Conservation (phyloP, 2,329 filamentous ascomycete genomes). For the Thelonectria olida region DNA sequence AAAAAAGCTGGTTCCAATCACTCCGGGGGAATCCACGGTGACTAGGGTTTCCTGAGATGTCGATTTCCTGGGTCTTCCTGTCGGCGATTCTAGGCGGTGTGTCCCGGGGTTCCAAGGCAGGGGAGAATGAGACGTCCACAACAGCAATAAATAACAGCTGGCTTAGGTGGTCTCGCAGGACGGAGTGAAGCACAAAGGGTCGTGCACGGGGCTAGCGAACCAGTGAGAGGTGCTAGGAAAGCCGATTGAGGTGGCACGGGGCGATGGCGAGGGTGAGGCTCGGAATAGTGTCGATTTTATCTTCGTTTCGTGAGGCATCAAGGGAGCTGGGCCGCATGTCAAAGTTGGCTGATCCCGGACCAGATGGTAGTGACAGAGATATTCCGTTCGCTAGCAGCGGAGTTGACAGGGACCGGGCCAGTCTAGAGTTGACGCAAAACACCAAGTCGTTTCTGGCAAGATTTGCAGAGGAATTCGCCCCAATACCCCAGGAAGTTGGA, state of each 20-base stretch:
- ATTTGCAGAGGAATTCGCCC: slow-evolving; percentile 43
- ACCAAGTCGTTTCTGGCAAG: slow-evolving; percentile 40
- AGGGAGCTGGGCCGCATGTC: slow-evolving; percentile 39
- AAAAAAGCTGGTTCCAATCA: slow-evolving; percentile 39
- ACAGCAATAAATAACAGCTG: slow-evolving; percentile 37
- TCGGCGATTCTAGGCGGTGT: slow-evolving; percentile 42
- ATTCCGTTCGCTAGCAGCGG: slow-evolving; percentile 41
- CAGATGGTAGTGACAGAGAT: slow-evolving; percentile 37
- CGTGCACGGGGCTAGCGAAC: slow-evolving; percentile 39
- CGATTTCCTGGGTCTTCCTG: slow-evolving; percentile 38
- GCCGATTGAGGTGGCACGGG: slow-evolving; percentile 38
- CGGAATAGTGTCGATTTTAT: slow-evolving; percentile 41
- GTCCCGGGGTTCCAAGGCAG: slow-evolving; percentile 37
- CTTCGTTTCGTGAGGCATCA: slow-evolving; percentile 43
- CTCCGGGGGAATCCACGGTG: slow-evolving; percentile 40
- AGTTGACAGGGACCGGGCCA: slow-evolving; percentile 41
- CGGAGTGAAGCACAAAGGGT: slow-evolving; percentile 41
- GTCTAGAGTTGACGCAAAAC: slow-evolving; percentile 30
- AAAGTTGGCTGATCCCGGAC: slow-evolving; percentile 38
- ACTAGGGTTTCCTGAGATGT: slow-evolving; percentile 43
- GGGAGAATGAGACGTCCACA: slow-evolving; percentile 36
- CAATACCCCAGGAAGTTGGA: slow-evolving; percentile 32
- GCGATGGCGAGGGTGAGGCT: slow-evolving; percentile 30
- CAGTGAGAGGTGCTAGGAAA: slow-evolving; percentile 35
- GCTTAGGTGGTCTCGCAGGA: slow-evolving; percentile 33